These are phyloP conservation scores for Elymus sibiricus DNA, from an alignment of 176 grass and related monocot species.

Conservation along the genomic window DNA sequence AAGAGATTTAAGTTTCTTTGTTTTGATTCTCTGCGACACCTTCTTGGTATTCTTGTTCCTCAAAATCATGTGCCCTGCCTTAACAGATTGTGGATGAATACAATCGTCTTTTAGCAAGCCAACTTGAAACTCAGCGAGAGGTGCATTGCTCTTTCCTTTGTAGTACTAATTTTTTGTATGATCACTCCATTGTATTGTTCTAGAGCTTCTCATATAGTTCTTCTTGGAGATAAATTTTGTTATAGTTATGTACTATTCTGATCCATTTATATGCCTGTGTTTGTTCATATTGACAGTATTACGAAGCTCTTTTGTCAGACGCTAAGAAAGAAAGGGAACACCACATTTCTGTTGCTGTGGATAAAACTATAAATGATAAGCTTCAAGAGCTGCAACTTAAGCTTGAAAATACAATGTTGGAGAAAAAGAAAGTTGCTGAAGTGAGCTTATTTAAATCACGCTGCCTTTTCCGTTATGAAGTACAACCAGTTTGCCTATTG, in stretches of 20 bases:
- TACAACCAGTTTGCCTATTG: neutral
- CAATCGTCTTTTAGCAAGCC: conserved; percentile 72
- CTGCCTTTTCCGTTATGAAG: neutral
- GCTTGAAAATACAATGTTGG: conserved; percentile 53
- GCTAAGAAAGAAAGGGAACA: conserved; percentile 63
- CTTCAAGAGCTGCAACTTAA: conserved; percentile 65
- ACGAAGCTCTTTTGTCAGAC: conserved; percentile 63
- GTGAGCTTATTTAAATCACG: conserved; percentile 43
- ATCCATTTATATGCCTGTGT: conserved; percentile 9
- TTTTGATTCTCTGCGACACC: conserved; percentile 6
- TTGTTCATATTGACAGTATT: conserved; percentile 57
- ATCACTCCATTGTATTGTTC: neutral
- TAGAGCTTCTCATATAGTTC: neutral
- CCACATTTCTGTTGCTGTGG: conserved; percentile 56
- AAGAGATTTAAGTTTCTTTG: conserved; percentile 25
- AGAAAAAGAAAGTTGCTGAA: conserved; percentile 68
- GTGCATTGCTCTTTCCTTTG: conserved; percentile 32
- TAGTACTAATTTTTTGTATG: neutral
- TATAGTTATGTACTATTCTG: neutral
- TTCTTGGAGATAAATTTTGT: neutral
- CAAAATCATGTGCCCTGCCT: conserved; percentile 7
- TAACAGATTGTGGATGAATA: conserved; percentile 94
- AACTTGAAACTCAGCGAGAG: conserved; percentile 90
- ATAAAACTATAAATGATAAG: conserved; percentile 64
- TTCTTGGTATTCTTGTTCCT: conserved; percentile 17